Percentiles rank a stretch among this genome's conserved stretches.
These are phyloP conservation scores for Amaranthus hypochondriacus DNA, from an alignment of 148 eudicot genomes.

Conservation along the genomic window DNA sequence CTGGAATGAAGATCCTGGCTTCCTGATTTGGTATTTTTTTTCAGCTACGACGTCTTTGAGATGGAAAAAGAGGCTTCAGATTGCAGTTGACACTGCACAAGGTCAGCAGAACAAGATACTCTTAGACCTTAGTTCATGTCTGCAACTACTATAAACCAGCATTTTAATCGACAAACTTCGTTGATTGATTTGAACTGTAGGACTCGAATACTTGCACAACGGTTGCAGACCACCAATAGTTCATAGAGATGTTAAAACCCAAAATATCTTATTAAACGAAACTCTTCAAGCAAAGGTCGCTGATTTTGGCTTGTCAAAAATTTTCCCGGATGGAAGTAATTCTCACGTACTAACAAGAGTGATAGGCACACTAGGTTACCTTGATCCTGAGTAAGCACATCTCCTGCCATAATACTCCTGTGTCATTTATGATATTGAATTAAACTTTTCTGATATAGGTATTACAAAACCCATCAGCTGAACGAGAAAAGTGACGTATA, in stretches of 20 bases:
- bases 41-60: slow-evolving; percentile 19
- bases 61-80: slow-evolving; percentile 39
- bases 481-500: slow-evolving; percentile 37
- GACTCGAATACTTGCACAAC: slow-evolving; percentile 35
- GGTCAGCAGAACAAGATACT: slow-evolving; percentile 14
- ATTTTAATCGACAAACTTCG: too few relatives aligned
- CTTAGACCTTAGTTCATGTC: too few relatives aligned
- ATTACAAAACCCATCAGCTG: slow-evolving; percentile 15
- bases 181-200: slow-evolving; percentile 6
- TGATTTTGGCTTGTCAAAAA: slow-evolving; percentile 33
- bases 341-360: slow-evolving; percentile 21
- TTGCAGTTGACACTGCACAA: slow-evolving; percentile 39
- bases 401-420: background rate
- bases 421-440: background rate
- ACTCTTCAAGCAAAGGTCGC: slow-evolving; percentile 27
- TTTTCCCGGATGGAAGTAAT: slow-evolving; percentile 16
- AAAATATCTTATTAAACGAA: slow-evolving; percentile 31
- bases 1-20: background rate
- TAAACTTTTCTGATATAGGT: slow-evolving; percentile 10
- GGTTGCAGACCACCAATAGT: slow-evolving; percentile 39
- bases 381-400: slow-evolving; percentile 28
- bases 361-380: slow-evolving; percentile 24
- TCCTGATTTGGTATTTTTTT: too few relatives aligned
- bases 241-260: slow-evolving; percentile 33
- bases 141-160: too few relatives aligned